A percentile compares a stretch with the other conserved stretches of the same genome.
Evolutionary conservation across 1,284 basidiomycete genomes (phyloP).

Genomic region (Leccinum variabile): DNA sequence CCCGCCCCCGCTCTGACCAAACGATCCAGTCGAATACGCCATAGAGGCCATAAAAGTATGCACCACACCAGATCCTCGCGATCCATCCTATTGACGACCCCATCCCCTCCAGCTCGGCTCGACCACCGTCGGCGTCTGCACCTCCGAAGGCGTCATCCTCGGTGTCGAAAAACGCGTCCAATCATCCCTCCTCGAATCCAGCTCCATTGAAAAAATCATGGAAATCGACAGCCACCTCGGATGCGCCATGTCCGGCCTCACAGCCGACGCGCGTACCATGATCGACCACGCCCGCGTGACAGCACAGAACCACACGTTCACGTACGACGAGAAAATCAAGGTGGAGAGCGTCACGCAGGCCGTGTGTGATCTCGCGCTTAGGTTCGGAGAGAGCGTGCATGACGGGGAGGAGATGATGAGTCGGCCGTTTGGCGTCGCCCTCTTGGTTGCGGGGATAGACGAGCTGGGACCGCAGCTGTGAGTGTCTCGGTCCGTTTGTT

Average conservation of each 20-base stretch:
- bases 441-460: slow-evolving; percentile 96
- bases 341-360: slow-evolving; percentile 98
- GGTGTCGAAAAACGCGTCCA: slow-evolving; percentile 99
- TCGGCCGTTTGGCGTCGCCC: slow-evolving; percentile 96
- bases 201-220: slow-evolving; percentile 99
- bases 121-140: slow-evolving; percentile 92
- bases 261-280: slow-evolving; percentile 98
- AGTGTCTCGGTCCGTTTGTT: slow-evolving; percentile 23
- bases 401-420: slow-evolving; percentile 99
- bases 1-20: slow-evolving; percentile 10
- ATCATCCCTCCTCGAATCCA: slow-evolving; percentile 92
- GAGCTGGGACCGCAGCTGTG: slow-evolving; percentile 95
- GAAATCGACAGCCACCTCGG: slow-evolving; percentile 97
- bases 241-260: slow-evolving; percentile 97
- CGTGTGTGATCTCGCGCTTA: slow-evolving; percentile 94
- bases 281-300: slow-evolving; percentile 99
- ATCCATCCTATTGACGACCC: not conserved
- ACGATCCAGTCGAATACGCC: slow-evolving; percentile 88
- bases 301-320: slow-evolving; percentile 93
- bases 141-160: slow-evolving; percentile 87
- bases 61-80: not conserved
- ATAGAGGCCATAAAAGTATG: slow-evolving; percentile 96
- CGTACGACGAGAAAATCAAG: slow-evolving; percentile 95
- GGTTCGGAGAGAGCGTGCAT: slow-evolving; percentile 98
- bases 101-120: slow-evolving; percentile 76